Evolutionary conservation across 371 early-diverging fungal genomes (phyloP), one percentile per base, ranked within the genome.

Genomic region (Chytridium lagenaria): DNA sequence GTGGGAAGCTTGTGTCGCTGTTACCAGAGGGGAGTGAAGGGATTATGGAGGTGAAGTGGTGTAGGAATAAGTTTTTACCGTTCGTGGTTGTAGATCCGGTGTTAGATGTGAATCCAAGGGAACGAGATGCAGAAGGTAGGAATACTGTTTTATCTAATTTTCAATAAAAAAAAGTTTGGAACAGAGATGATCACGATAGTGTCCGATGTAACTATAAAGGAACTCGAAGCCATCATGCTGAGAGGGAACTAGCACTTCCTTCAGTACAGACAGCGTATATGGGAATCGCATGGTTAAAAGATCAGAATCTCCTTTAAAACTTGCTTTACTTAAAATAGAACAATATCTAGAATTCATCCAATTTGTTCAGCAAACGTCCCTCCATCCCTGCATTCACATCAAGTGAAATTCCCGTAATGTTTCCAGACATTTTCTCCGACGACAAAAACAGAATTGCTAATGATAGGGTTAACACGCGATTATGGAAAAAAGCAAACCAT

Each of bases 41-140:
- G 15, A 88, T 89, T 59, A 82, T 85, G 52, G 78, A 78, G 76
- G 71, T 79, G 50, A 91, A 90, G 75, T 90, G 90, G 90, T 85
- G 88, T 39, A 74, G 74, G 19, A 90, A 91, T 72, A 74, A 85
- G 33, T 91, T 91, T 73, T 77, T 88, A 15, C 90, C 90, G 1
- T 89, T 81, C 74, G 78, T 91, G 3, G 87, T 85, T 44, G 40
- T 91, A 19, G 82, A 91, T 76, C 87, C 90, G 19, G 70, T 74
- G 3, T 2, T 44, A 1, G 90, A 91, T 65, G 65, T 71, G n/a
- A 68, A 75, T 37, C 90, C 90, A 0, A 55, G 68, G 31, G 63
- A 59, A 59, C 79, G 89, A 10, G 91, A 91, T 68, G 83, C 80
- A 15, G 91, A 91, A 80, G 91, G 83, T 83, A 66, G 28, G 50